These are phyloP conservation scores for Sugiyamaella lignohabitans DNA, from an alignment of 805 yeast species.

Conservation along the genomic window DNA sequence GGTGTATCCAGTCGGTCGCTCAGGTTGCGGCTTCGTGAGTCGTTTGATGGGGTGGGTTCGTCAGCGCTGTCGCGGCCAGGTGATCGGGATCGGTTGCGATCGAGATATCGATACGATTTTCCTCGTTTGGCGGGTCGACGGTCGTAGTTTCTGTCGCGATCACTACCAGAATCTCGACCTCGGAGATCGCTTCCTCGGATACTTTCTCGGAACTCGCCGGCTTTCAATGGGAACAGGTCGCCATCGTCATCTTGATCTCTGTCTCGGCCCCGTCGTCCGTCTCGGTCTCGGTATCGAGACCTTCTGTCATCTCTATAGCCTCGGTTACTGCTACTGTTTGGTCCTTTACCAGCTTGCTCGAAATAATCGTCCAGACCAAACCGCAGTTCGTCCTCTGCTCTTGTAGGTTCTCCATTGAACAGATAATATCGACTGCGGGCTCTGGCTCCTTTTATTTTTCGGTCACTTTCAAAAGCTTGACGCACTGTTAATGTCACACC, in stretches of 20 bases:
- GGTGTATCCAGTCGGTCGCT: conserved; percentile 2
- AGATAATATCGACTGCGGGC: conserved; percentile 58
- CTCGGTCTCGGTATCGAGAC: neutral
- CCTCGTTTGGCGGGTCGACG: conserved; percentile 2
- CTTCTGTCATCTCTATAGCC: conserved; percentile 5
- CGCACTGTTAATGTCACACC: conserved; percentile 39
- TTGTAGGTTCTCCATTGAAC: conserved; percentile 58
- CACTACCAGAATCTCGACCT: neutral
- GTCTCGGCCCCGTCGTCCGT: conserved; percentile 2
- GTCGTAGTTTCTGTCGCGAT: conserved; percentile 1
- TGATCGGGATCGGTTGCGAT: conserved; percentile 11
- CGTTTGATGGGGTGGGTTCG: neutral
- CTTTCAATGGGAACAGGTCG: neutral
- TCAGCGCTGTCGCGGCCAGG: conserved; percentile 2
- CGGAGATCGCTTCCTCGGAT: conserved; percentile 25
- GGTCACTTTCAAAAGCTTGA: conserved; percentile 48
- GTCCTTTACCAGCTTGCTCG: conserved; percentile 2
- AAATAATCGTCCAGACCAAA: neutral
- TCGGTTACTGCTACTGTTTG: too few relatives aligned
- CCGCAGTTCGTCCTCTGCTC: conserved; percentile 8
- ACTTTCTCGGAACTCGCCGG: conserved; percentile 30
- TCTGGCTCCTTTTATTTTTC: conserved; percentile 51
- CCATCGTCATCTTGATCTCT: neutral
- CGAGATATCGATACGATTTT: neutral
- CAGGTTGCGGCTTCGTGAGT: neutral